Evolutionary conservation across 2,329 filamentous ascomycete species (phyloP).

Genomic region (Penicillium sp.): DNA sequence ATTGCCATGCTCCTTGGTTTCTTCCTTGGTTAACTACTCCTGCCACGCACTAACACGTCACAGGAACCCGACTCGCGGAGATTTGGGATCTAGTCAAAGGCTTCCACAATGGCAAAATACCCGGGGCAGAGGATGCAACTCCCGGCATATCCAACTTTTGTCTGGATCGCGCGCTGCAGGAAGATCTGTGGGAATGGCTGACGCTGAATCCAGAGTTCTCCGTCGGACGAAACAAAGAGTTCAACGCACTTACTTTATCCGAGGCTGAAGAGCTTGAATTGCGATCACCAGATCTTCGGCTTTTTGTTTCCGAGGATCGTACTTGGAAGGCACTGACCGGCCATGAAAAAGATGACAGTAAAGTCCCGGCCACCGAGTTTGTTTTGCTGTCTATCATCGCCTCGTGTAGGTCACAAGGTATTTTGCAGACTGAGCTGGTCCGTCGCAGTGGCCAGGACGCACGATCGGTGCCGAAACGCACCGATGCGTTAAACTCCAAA

Average conservation of each 20-base stretch:
- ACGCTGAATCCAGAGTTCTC: conserved; percentile 53
- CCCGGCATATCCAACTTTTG: not conserved
- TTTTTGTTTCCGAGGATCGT: conserved; percentile 53
- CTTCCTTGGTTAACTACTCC: not conserved
- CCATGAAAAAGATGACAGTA: conserved; percentile 54
- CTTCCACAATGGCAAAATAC: conserved; percentile 1
- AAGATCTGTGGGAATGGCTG: conserved; percentile 57
- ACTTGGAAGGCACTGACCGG: conserved; percentile 60
- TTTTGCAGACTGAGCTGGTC: conserved; percentile 55
- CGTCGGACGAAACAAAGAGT: conserved; percentile 41
- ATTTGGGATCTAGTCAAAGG: conserved; percentile 5
- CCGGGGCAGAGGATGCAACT: not conserved
- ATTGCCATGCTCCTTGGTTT: not conserved
- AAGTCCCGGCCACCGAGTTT: conserved; percentile 54
- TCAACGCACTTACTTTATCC: conserved; percentile 38
- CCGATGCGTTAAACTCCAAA: conserved; percentile 52
- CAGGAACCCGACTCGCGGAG: conserved; percentile 6
- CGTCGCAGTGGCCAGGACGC: conserved; percentile 60
- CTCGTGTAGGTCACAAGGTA: conserved; percentile 49
- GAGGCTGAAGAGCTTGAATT: conserved; percentile 32
- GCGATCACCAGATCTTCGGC: not conserved
- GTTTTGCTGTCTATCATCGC: conserved; percentile 57
- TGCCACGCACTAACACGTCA: not conserved
- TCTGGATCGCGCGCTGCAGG: conserved; percentile 50
- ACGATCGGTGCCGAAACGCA: conserved; percentile 59